Evolutionary conservation across 352 stramenopile species (phyloP), one percentile per base, ranked within the genome.

Genomic region (Pythium guiyangense): DNA sequence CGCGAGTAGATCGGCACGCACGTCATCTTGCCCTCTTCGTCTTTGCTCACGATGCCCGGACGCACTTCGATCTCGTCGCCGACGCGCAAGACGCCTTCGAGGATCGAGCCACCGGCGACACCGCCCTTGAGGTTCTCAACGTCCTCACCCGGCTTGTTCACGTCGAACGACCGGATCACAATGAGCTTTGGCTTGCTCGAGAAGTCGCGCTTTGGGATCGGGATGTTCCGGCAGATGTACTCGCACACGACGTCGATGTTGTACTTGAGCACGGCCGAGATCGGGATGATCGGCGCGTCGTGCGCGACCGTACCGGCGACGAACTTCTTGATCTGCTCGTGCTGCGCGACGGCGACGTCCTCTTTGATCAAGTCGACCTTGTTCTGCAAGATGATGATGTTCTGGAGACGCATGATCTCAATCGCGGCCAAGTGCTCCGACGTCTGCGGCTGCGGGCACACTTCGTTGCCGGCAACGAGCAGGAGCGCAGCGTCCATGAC

Each of bases 301-400:
- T 99, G 97, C 26, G 98, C 97, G 35, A 95, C 86, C 10, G 86
- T 96, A 48, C 84, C 86, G 25, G 86, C 84, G 29, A 96, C 86
- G 49, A 96, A 96, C 68, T 96, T 93, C 66, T 96, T 96, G 59
- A 94, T 92, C 75, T 98, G 94, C 68, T 99, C 96, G 74, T 99
- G 94, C 78, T 99, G 97, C 46, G 95, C 94, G 60, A 98, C 75
- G 0, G 97, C 98, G 40, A 92, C 94, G 67, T 99, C 96, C 56
- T 97, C 93, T 84, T 99, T 99, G 67, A 99, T 98, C 67, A 99
- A 69, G 82, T 99, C 98, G 31, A 99, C 97, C 84, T 99, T 99
- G 80, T 99, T 99, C 79, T 99, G 97, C 48, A 99, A 74, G 73
- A 99, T 99, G 60, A 99, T 98, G 63, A 99, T 99, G 80, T 99